Base-by-base conservation (phyloP, 176 grass and related monocot species). In the Zea luxurians region DNA sequence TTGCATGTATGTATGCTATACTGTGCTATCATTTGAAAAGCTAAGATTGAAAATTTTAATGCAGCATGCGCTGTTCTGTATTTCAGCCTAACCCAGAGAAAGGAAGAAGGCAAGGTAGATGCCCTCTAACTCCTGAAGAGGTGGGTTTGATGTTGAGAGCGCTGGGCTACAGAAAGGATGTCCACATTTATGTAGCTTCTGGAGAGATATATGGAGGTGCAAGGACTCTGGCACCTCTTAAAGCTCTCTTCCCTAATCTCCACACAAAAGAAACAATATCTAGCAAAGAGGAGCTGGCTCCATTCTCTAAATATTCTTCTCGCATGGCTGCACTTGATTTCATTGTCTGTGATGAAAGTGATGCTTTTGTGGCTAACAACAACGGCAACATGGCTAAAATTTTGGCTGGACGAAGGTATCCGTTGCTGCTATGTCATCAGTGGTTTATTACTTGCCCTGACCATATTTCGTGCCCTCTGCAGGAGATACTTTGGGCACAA, bases 321-420 rank as follows among this genome's bases (percentile, higher is more conserved):
- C 91, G 88, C 60, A 88, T 93, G 88, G 91, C 91, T 50, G 91
- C 87, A 18, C 79, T 93, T 66, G 91, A 93, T 90, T 93, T 93
- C 59, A 90, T 93, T 13, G 91, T 93, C 18, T 93, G 91, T 17
- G 82, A 93, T 86, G 88, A 48, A 61, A 93, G 91, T 79, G 91
- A 93, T 90, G 91, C 83, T 64, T 93, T 93, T 81, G 88, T 93
- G 55, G 90, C 91, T 48, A 93, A 90, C 76, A 93, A 93, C 70
- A 93, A 93, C 5, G 91, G 91, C 8, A 93, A 93, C 76, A 93
- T 93, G 91, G 91, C 91, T 50, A 93, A 87, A 85, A 93, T 93
- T 66, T 86, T 93, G 71, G 91, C 88, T 52, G 88, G 88, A 37
- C 65, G 88, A 85, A 93, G 91, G 91, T 93, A 85, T 41, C 44